These are phyloP conservation scores for Fraxinus nigra DNA, from an alignment of 305 asterid species.

Conservation along the genomic window DNA sequence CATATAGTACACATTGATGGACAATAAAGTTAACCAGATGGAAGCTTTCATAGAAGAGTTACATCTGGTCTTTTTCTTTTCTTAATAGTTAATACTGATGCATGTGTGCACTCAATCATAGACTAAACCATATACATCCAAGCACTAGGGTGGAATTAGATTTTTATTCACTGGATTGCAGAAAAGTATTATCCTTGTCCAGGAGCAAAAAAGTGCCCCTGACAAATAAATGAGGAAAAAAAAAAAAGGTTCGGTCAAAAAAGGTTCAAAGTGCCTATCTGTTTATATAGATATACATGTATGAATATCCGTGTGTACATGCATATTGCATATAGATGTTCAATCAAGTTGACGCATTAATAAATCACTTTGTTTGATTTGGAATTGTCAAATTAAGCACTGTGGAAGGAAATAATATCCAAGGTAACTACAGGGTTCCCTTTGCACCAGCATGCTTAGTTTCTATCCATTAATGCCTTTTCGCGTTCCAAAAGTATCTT, in stretches of 20 bases:
- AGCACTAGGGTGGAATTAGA: not conserved
- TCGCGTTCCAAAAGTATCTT: not conserved
- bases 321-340: not conserved
- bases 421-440: not conserved
- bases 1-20: not conserved
- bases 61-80: not conserved
- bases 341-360: not conserved
- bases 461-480: not conserved
- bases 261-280: not conserved
- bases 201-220: not conserved
- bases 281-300: not conserved
- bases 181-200: not conserved
- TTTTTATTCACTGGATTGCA: not conserved
- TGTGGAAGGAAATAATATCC: not conserved
- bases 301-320: not conserved
- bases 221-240: not conserved
- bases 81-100: not conserved
- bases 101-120: not conserved
- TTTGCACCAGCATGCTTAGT: not conserved
- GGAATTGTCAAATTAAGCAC: not conserved
- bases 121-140: not conserved
- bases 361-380: not conserved
- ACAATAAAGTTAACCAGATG: not conserved
- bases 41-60: constrained; percentile 3
- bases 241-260: not conserved